Evolutionary conservation across 441 rosid species (phyloP).

Genomic region (Eugenia klotzschiana): DNA sequence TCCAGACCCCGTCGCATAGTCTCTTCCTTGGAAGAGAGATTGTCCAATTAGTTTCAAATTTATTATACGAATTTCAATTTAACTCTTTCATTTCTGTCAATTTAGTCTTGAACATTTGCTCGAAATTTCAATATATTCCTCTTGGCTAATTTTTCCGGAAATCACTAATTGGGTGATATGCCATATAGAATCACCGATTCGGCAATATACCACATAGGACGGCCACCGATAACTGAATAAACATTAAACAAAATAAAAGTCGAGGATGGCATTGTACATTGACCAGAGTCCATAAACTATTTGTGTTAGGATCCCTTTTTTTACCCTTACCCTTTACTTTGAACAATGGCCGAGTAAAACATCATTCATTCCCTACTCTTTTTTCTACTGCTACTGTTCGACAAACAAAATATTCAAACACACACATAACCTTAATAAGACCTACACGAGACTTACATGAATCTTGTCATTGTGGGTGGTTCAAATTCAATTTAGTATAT

Average conservation of each 20-base stretch:
- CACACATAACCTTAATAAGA: background rate
- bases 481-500: background rate
- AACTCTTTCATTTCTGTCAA: accelerated
- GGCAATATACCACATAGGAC: background rate
- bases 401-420: background rate
- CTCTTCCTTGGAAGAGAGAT: background rate
- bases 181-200: background rate
- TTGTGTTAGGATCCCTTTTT: background rate
- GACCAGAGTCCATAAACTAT: background rate
- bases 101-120: accelerated
- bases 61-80: background rate
- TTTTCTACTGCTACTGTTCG: background rate
- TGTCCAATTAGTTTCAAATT: background rate
- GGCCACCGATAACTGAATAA: accelerated
- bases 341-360: background rate
- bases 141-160: accelerated
- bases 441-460: background rate
- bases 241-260: background rate
- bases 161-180: too few species aligned
- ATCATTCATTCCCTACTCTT: background rate
- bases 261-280: accelerated
- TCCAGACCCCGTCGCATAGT: accelerated
- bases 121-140: too few species aligned
- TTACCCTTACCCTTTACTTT: background rate
- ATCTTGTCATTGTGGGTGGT: background rate